phyloP scores from a whole-genome alignment of 2,329 filamentous ascomycete species.

The Xylariaceae sp. region DNA sequence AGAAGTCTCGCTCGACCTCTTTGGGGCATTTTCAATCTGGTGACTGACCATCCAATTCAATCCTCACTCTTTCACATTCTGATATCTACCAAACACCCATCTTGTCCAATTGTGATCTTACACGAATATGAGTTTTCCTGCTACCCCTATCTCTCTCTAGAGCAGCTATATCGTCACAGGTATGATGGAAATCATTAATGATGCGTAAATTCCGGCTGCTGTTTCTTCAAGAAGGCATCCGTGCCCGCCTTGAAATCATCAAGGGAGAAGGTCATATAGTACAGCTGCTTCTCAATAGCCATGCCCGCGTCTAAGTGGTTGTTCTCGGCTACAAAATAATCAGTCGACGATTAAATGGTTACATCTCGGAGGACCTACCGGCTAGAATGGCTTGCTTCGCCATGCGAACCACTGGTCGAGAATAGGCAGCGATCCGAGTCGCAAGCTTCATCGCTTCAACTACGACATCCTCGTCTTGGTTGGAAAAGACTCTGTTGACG shows the following conservation, averaged over 20 bases:
- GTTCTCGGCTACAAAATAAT: slow-evolving; percentile 35
- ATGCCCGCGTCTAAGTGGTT: slow-evolving; percentile 38
- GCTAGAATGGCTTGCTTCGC: slow-evolving; percentile 40
- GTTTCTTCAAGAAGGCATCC: slow-evolving; percentile 39
- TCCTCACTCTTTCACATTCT: too few species aligned
- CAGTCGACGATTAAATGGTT: slow-evolving; percentile 7
- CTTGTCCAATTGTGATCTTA: too few species aligned
- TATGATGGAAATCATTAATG: neutral
- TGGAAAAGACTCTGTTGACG: slow-evolving; percentile 34
- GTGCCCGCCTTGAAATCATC: slow-evolving; percentile 39
- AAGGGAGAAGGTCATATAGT: slow-evolving; percentile 36
- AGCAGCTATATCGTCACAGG: neutral
- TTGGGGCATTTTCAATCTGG: too few species aligned
- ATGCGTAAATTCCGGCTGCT: slow-evolving; percentile 26
- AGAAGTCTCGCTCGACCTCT: too few species aligned
- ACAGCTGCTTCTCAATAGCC: slow-evolving; percentile 33
- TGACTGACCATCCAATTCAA: too few species aligned
- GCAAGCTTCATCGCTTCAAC: slow-evolving; percentile 37
- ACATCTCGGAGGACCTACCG: slow-evolving; percentile 7
- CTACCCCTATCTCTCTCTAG: neutral
- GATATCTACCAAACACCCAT: too few species aligned
- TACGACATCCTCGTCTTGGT: slow-evolving; percentile 32
- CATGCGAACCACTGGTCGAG: slow-evolving; percentile 36
- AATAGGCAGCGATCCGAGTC: slow-evolving; percentile 36
- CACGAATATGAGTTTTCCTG: neutral